A percentile compares a stretch with the other conserved stretches of the same genome.
Evolutionary conservation across 176 grass and related monocot species (phyloP).

Genomic region (Zea mays): Zm-B73-REFERENCE-NAM-5.0 NC_050099.1:53125501-53126000

Average conservation of each 20-base stretch:
- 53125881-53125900: too few species aligned
- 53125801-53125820: not conserved
- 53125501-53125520: slow-evolving; percentile 85
- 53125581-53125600: not conserved
- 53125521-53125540: slow-evolving; percentile 87
- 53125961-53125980: too few species aligned
- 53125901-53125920: too few species aligned
- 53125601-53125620: not conserved
- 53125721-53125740: not conserved
- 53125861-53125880: too few species aligned
- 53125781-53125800: not conserved
- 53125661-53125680: slow-evolving; percentile 7
- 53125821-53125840: not conserved
- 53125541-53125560: slow-evolving; percentile 88
- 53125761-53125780: not conserved
- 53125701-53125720: not conserved
- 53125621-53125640: slow-evolving; percentile 30
- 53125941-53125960: too few species aligned
- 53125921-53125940: too few species aligned
- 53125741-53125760: not conserved
- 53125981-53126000: too few species aligned
- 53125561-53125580: slow-evolving; percentile 46
- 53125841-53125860: too few species aligned
- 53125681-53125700: not conserved
- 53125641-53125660: slow-evolving; percentile 25